A percentile compares a stretch with the other conserved stretches of the same genome.
phyloP scores from a whole-genome alignment of 805 yeast genomes.

The Komagataella populi region DNA sequence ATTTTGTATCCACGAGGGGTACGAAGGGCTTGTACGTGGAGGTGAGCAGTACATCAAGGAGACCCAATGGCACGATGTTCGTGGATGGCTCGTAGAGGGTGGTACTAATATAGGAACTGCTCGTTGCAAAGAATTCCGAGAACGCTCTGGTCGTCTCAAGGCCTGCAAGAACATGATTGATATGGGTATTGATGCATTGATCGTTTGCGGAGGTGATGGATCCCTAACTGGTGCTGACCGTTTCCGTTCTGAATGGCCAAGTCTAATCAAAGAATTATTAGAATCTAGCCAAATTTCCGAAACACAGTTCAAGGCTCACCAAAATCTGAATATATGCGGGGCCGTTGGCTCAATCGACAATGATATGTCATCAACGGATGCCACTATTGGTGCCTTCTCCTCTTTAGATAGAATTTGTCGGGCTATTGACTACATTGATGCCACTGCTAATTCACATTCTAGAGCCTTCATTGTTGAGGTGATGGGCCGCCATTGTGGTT shows the following conservation, averaged over 20 bases:
- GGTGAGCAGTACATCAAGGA: slow-evolving; percentile 59
- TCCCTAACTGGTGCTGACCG: slow-evolving; percentile 95
- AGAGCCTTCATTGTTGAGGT: slow-evolving; percentile 97
- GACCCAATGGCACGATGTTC: slow-evolving; percentile 87
- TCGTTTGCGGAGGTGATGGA: slow-evolving; percentile 98
- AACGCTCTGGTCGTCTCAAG: slow-evolving; percentile 68
- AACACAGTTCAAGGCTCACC: slow-evolving; percentile 47
- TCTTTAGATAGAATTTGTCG: slow-evolving; percentile 88
- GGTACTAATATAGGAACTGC: slow-evolving; percentile 98
- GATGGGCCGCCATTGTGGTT: slow-evolving; percentile 99
- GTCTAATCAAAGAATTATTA: slow-evolving; percentile 61
- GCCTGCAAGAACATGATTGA: slow-evolving; percentile 79
- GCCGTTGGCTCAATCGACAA: slow-evolving; percentile 95
- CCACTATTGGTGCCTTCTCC: slow-evolving; percentile 93
- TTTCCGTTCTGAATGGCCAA: slow-evolving; percentile 92
- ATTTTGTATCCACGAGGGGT: slow-evolving; percentile 87
- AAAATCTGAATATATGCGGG: slow-evolving; percentile 78
- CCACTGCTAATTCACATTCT: slow-evolving; percentile 94
- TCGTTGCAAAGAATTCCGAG: slow-evolving; percentile 73
- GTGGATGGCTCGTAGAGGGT: slow-evolving; percentile 87
- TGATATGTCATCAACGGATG: slow-evolving; percentile 95
- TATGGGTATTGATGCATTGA: slow-evolving; percentile 85
- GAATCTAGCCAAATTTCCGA: slow-evolving; percentile 39
- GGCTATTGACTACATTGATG: slow-evolving; percentile 92
- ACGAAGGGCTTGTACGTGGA: slow-evolving; percentile 83